These are phyloP conservation scores for Cucurbita maxima DNA, from an alignment of 306 rosid genomes.

Conservation along the genomic window DNA sequence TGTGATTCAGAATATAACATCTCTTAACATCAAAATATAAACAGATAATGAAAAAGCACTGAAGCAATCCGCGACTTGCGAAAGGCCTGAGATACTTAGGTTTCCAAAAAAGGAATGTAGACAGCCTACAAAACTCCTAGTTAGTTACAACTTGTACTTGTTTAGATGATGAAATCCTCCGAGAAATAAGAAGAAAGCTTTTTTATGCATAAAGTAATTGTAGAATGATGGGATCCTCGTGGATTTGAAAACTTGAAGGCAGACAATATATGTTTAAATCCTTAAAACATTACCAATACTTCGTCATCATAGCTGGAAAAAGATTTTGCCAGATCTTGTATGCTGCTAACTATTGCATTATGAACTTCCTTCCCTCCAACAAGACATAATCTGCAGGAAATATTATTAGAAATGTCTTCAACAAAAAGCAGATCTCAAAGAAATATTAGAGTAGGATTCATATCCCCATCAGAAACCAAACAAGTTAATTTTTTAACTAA, in stretches of 20 bases:
- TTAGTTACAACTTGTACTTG: neutral
- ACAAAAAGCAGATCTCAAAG: neutral
- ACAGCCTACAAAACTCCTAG: neutral
- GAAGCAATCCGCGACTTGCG: neutral
- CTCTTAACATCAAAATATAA: neutral
- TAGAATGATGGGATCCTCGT: neutral
- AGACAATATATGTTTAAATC: neutral
- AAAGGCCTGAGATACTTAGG: neutral
- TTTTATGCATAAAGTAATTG: neutral
- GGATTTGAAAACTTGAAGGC: neutral
- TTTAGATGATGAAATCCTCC: neutral
- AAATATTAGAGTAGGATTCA: neutral
- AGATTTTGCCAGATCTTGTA: slow-evolving; percentile 79
- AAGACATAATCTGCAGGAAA: slow-evolving; percentile 58
- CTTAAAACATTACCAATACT: slow-evolving; percentile 57
- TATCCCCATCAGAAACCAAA: neutral
- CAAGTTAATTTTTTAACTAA: neutral
- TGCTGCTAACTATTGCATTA: slow-evolving; percentile 82
- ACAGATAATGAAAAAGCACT: neutral
- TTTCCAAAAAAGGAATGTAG: neutral
- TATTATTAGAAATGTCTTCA: neutral
- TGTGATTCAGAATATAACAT: neutral
- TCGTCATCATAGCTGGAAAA: slow-evolving; percentile 79
- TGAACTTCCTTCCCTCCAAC: slow-evolving; percentile 91
- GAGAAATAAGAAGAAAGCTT: neutral